These are phyloP conservation scores for Aspergillus indologenus DNA, from an alignment of 495 filamentous ascomycete species.

Conservation along the genomic window DNA sequence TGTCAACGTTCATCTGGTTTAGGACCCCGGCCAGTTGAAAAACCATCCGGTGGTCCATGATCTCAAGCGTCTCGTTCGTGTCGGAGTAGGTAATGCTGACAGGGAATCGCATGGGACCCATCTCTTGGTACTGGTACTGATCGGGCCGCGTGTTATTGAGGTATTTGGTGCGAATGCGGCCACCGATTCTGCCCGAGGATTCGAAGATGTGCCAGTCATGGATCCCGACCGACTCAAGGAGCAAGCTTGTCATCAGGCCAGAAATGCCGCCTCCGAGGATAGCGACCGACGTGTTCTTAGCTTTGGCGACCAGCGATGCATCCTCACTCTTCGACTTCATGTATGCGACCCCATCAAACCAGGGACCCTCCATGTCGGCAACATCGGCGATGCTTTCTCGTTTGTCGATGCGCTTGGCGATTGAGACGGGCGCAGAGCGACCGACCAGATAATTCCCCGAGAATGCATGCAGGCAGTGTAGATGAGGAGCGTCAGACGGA, in stretches of 20 bases:
- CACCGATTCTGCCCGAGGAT: conserved; percentile 47
- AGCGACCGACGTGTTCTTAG: conserved; percentile 47
- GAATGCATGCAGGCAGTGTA: conserved; percentile 35
- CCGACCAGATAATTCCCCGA: conserved; percentile 22
- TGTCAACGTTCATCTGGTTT: conserved; percentile 53
- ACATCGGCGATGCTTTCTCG: conserved; percentile 34
- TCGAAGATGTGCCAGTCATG: conserved; percentile 56
- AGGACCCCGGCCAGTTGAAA: conserved; percentile 60
- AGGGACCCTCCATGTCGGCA: conserved; percentile 58
- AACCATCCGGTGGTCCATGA: conserved; percentile 58
- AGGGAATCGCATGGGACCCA: conserved; percentile 70
- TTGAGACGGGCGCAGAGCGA: conserved; percentile 14
- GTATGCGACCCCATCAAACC: conserved; percentile 67
- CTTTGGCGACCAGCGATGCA: conserved; percentile 48
- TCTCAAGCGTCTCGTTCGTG: conserved; percentile 53
- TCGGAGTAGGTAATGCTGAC: conserved; percentile 46
- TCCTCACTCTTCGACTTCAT: conserved; percentile 53
- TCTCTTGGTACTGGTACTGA: conserved; percentile 71
- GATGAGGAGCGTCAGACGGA: conserved; percentile 27
- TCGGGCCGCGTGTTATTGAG: conserved; percentile 52
- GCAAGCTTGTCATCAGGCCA: conserved; percentile 56
- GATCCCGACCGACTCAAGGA: conserved; percentile 52
- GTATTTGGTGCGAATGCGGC: conserved; percentile 62
- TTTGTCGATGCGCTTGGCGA: conserved; percentile 11
- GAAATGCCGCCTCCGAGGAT: conserved; percentile 70